phyloP scores from a whole-genome alignment of 2,329 filamentous ascomycete genomes.

The Ophidiomyces ophidiicola region DNA sequence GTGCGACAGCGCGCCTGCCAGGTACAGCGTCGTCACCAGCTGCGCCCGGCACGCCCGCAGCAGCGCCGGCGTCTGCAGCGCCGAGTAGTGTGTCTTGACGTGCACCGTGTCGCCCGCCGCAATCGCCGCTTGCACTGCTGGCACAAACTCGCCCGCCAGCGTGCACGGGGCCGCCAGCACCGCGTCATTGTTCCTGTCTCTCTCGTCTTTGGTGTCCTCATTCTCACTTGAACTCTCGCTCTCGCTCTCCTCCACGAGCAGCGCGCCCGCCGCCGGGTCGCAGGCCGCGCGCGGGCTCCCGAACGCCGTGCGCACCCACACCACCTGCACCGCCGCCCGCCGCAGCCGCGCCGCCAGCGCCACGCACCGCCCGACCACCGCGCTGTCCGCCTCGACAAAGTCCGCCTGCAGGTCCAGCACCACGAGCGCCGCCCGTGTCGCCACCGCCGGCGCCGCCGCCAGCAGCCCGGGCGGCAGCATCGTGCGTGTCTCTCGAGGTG shows the following conservation, averaged over 20 bases:
- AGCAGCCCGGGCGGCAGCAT: conserved; percentile 13
- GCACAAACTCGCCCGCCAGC: conserved; percentile 40
- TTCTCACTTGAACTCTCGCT: not conserved
- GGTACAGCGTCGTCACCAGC: conserved; percentile 76
- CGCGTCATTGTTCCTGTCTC: conserved; percentile 32
- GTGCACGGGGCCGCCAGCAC: conserved; percentile 32
- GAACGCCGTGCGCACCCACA: conserved; percentile 76
- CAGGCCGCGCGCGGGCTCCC: conserved; percentile 48
- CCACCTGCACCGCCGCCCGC: conserved; percentile 57
- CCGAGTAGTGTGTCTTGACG: conserved; percentile 74
- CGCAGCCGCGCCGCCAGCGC: conserved; percentile 53
- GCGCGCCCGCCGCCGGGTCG: conserved; percentile 36
- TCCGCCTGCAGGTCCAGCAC: conserved; percentile 85
- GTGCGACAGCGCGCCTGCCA: conserved; percentile 79
- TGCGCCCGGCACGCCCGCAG: conserved; percentile 67
- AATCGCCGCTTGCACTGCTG: conserved; percentile 39
- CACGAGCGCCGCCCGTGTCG: conserved; percentile 58
- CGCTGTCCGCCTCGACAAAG: conserved; percentile 58
- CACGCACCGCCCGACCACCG: conserved; percentile 54
- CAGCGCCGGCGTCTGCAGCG: conserved; percentile 65
- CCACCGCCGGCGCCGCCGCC: conserved; percentile 25
- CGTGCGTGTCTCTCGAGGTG: no score
- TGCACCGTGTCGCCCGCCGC: conserved; percentile 42
- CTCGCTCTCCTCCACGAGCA: not conserved
- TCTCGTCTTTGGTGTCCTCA: not conserved